Conservation (phyloP, 371 early-diverging fungal species). For the Cokeromyces recurvatus region DNA sequence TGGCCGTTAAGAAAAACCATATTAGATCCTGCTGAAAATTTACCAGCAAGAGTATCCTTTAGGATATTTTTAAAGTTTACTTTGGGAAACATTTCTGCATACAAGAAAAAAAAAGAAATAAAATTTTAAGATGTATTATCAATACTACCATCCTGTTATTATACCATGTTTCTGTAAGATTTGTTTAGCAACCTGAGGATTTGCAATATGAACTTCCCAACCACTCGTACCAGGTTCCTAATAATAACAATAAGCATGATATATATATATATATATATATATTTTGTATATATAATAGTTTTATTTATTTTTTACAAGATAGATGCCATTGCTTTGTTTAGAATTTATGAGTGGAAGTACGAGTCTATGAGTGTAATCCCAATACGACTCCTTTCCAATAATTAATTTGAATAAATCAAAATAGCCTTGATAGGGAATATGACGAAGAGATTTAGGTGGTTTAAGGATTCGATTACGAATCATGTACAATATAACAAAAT, state of each 20-base stretch:
- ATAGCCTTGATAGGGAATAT: constrained; percentile 14
- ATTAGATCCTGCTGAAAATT: not conserved
- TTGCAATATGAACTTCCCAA: constrained; percentile 4
- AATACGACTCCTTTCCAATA: not conserved
- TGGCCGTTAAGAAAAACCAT: not conserved
- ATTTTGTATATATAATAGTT: not conserved
- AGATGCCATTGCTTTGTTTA: constrained; percentile 2
- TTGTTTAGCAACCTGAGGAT: constrained; percentile 2
- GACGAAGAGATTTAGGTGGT: constrained; percentile 16
- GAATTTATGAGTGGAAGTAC: constrained; percentile 2
- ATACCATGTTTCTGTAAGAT: constrained; percentile 6
- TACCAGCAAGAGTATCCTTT: too few relatives aligned
- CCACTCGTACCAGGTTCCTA: constrained; percentile 2
- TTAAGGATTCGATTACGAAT: too few relatives aligned
- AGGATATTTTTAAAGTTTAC: too few relatives aligned
- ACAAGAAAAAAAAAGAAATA: too few relatives aligned
- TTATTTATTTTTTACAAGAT: constrained; percentile 6
- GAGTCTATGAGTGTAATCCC: not conserved
- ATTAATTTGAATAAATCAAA: not conserved
- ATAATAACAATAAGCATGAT: not conserved
- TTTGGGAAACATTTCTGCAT: not conserved
- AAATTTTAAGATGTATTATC: too few relatives aligned
- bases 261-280: not conserved
- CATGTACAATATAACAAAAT: too few relatives aligned
- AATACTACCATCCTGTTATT: too few relatives aligned